Evolutionary conservation across 495 filamentous ascomycete genomes (phyloP), one percentile per base, ranked within the genome.

Genomic region (Podospora pseudocomata): DNA sequence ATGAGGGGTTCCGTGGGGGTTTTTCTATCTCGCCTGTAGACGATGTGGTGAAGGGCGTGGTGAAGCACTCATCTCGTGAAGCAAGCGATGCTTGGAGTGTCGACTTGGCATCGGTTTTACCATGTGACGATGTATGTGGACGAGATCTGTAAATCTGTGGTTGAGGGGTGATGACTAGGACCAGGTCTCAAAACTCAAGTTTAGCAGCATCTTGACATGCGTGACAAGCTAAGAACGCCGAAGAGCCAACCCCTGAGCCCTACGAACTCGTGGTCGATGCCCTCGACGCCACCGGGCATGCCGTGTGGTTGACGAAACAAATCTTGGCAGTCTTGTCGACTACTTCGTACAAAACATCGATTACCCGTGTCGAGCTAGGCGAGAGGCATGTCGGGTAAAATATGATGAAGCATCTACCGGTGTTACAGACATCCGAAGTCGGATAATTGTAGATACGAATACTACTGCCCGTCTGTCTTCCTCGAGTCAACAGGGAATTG

Each of bases 181-280:
- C 39, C 39, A 49, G 39, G 39, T 16, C 39, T 49, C 39, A 49
- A 49, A 32, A 32, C 30, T 32, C 30, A 32, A 32, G 30, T 32
- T 32, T 32, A 7, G 7, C 30, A 49, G 39, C 39, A 13, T 13
- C 39, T 49, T 49, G 13, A 49, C 39, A 49, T 49, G 39, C 39
- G 39, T 16, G 39, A 49, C 39, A 49, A 49, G 39, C 4, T 49
- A 16, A 49, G 55, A 58, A 58, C 13, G 55, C 16, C 55, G 6
- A 7, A 26, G 6, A 58, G 19, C 16, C 55, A 5, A 26, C 55
- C 23, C n/a, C 55, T 26, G 55, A 20, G 55, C 23, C 23, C 18
- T 4, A 58, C 55, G 19, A 58, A 58, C 55, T 19, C n/a, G 55
- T 58, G 55, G 55, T 58, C 55, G 55, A 58, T 58, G 55, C n/a